These are phyloP conservation scores for Priceomyces fermenticarens DNA, from an alignment of 805 yeast species.

Conservation along the genomic window DNA sequence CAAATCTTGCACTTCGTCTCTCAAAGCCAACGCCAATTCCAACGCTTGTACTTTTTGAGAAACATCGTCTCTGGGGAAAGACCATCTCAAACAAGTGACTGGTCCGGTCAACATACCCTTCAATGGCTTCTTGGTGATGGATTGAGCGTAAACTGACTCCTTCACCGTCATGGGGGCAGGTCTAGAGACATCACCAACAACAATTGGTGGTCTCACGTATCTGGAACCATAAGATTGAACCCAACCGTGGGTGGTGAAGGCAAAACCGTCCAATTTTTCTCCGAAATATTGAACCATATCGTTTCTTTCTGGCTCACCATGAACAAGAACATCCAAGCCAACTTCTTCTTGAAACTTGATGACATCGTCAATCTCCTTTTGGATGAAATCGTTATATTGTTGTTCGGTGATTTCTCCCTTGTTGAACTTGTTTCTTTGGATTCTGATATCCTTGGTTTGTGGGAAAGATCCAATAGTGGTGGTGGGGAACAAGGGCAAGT, in stretches of 20 bases:
- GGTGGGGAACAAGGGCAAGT: constrained; percentile 98
- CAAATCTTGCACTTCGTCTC: constrained; percentile 97
- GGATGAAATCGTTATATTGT: constrained; percentile 94
- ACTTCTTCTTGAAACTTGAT: constrained; percentile 99
- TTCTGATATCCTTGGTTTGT: constrained; percentile 98
- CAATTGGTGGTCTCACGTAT: constrained; percentile 99
- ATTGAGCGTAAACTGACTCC: constrained; percentile 99
- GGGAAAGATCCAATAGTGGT: constrained; percentile 99
- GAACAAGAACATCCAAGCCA: constrained; percentile 96
- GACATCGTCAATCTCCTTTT: constrained; percentile 92
- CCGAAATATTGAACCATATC: constrained; percentile 99
- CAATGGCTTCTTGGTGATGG: constrained; percentile 91
- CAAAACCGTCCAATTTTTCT: constrained; percentile 97
- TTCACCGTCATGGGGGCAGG: constrained; percentile 98
- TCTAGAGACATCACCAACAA: constrained; percentile 99
- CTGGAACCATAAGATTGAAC: constrained; percentile 99
- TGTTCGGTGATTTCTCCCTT: constrained; percentile 95
- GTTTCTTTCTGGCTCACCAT: constrained; percentile 99
- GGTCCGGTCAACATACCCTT: constrained; percentile 99
- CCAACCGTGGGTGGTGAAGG: constrained; percentile 99
- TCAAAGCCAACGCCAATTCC: constrained; percentile 95
- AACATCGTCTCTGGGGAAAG: constrained; percentile 99
- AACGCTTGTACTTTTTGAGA: constrained; percentile 90
- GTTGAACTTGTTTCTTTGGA: constrained; percentile 96
- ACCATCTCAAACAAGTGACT: constrained; percentile 99